phyloP scores from a whole-genome alignment of 148 eudicot species.

The Rhododendron vialii region DNA sequence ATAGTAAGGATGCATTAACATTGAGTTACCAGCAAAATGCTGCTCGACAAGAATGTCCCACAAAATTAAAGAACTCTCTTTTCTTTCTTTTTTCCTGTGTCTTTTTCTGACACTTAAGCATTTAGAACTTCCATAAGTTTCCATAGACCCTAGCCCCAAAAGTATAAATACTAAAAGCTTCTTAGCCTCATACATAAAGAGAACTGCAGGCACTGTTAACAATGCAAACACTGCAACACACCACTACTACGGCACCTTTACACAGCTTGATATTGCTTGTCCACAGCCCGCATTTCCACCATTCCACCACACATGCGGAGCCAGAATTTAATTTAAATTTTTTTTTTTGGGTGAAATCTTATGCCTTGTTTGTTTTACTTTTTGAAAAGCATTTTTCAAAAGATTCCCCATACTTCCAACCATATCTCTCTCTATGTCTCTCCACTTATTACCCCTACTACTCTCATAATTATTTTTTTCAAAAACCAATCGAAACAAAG shows the following conservation, averaged over 20 bases:
- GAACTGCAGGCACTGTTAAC: neutral
- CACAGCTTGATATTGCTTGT: neutral
- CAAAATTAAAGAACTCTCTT: neutral
- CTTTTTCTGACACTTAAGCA: neutral
- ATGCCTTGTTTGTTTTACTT: no score
- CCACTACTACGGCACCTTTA: neutral
- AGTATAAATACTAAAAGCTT: neutral
- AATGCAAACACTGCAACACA: neutral
- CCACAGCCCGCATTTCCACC: neutral
- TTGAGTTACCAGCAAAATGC: neutral
- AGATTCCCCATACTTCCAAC: no score
- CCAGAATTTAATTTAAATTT: neutral
- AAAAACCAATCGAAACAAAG: no score
- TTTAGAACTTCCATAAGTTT: neutral
- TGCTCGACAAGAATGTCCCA: neutral
- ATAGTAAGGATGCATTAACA: neutral
- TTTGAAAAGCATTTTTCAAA: no score
- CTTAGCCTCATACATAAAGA: neutral
- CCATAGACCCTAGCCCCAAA: neutral
- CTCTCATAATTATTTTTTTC: no score
- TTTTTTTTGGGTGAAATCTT: neutral
- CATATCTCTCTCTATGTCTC: no score
- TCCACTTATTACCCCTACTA: no score
- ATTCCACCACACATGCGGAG: neutral
- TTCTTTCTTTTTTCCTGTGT: neutral